phyloP scores from a whole-genome alignment of 306 rosid genomes.

The Dryas octopetala region DNA sequence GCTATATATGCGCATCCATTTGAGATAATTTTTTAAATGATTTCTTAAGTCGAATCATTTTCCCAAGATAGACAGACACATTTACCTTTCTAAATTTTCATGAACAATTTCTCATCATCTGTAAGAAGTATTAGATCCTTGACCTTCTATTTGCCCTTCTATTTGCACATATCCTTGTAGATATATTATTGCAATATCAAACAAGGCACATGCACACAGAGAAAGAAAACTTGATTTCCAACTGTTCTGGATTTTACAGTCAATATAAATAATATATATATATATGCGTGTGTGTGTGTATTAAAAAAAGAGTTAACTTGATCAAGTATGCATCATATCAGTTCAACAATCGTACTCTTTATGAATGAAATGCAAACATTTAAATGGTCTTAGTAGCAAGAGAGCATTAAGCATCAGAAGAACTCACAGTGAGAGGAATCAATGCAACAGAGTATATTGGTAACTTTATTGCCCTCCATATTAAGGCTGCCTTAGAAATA shows the following conservation, averaged over 20 bases:
- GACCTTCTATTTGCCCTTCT: no score
- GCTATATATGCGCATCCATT: neutral
- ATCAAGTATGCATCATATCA: neutral
- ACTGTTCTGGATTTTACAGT: no score
- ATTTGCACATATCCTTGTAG: no score
- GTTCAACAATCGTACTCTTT: neutral
- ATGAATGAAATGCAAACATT: neutral
- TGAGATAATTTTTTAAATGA: neutral
- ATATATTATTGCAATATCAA: no score
- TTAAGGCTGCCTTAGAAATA: conserved; percentile 51
- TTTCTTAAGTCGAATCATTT: neutral
- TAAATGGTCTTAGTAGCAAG: neutral
- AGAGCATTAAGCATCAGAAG: neutral
- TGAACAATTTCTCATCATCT: no score
- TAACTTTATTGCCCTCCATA: conserved; percentile 86
- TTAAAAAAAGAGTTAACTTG: no score
- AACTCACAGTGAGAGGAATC: conserved; percentile 84
- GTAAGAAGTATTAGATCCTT: no score
- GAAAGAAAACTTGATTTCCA: no score
- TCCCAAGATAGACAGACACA: neutral
- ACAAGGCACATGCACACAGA: no score
- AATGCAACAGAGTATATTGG: conserved; percentile 90
- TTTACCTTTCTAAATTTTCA: no score
- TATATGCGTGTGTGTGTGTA: no score
- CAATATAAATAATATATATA: no score